Evolutionary conservation across 306 rosid genomes (phyloP), one percentile per base, ranked within the genome.

Genomic region (Medicago truncatula): DNA sequence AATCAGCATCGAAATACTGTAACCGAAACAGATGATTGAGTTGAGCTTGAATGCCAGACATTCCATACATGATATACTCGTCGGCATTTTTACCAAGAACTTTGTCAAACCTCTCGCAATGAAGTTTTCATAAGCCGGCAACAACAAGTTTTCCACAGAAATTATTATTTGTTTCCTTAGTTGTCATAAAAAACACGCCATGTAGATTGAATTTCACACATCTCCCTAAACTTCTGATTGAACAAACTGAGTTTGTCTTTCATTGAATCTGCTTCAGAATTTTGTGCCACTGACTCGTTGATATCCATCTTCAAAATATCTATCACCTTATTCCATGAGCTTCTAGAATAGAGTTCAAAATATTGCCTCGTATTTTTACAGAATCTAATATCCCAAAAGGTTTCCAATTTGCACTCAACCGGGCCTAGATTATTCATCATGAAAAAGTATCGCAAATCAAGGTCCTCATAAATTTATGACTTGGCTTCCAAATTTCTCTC

Each of bases 91-190:
- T 83, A 5, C 90, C 87, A n/a, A 83, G 63, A 67, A 83, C 62
- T 80, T 13, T 80, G 69, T 62, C 77, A 65, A 87, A 91, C 85
- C n/a, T n/a, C 90, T 85, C 3, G 25, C 88, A 20, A 90, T 54
- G 72, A 91, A 94, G 83, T 59, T 88, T 23, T 74, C 86, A 73
- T 94, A 94, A 0, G 90, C 90, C 0, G 98, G 96, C 52, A 86
- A 38, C 86, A 94, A 40, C 21, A 76, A 40, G 0, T 9, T 15
- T 8, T 34, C 46, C 1, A 62, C 6, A 9, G 10, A 62, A 7
- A 36, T n/a, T 36, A 8, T 34, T n/a, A 62, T 64, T 38, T 44
- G 49, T 44, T 44, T 44, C 14, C 6, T 44, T 0, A 44, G 49
- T 2, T 44, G 49, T 11, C 49, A 3, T 11, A 5, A 44, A 11